Evolutionary conservation across 2,329 filamentous ascomycete species (phyloP).

Genomic region (Talaromyces albobiverticillius): DNA sequence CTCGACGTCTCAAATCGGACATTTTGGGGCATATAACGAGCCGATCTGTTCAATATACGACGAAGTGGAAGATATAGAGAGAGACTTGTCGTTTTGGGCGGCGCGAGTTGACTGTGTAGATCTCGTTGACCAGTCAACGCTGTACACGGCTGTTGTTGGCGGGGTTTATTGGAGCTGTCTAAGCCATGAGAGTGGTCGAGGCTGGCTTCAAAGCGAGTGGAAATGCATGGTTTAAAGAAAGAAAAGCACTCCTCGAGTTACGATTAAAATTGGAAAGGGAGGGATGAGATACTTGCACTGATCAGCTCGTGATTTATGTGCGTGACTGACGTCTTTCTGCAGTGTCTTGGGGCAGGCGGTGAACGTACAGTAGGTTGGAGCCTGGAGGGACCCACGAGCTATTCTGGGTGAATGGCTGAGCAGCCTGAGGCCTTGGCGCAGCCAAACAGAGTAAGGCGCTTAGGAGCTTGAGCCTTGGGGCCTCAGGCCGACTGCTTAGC

Average conservation of each 20-base stretch:
- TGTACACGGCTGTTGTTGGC: neutral
- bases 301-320: neutral
- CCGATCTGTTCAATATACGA: neutral
- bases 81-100: neutral
- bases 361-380: neutral
- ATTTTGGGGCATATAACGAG: conserved; percentile 19
- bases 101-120: neutral
- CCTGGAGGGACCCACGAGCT: too few species aligned
- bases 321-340: neutral
- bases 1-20: conserved; percentile 34
- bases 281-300: neutral
- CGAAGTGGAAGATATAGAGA: neutral
- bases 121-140: neutral
- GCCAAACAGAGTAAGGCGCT: neutral
- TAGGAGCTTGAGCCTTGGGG: too few species aligned
- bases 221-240: neutral
- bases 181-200: neutral
- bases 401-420: neutral
- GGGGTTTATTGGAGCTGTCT: neutral
- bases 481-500: too few species aligned
- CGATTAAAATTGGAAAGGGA: neutral
- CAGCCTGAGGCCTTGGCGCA: neutral
- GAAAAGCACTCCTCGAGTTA: neutral
- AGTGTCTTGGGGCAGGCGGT: neutral
- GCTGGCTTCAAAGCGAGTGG: neutral